phyloP scores from a whole-genome alignment of 2,329 filamentous ascomycete genomes.

The Stemphylium lycopersici region DNA sequence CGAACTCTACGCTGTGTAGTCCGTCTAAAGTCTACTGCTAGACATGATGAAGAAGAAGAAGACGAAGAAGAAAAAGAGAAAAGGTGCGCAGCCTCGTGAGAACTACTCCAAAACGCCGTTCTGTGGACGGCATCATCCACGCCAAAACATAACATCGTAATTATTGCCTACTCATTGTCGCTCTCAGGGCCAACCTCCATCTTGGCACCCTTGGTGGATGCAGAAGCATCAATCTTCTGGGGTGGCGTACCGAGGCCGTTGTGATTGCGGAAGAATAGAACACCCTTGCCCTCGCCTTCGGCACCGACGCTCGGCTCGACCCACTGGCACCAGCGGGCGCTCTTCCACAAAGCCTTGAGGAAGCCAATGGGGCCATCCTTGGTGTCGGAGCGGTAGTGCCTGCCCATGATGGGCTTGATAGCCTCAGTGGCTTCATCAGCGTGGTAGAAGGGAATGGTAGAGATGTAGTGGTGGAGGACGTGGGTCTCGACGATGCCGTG shows the following conservation, averaged over 20 bases:
- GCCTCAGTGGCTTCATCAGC: slow-evolving; percentile 93
- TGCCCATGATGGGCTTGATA: slow-evolving; percentile 93
- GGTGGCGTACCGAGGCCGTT: slow-evolving; percentile 76
- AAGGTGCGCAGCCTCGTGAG: slow-evolving; percentile 10
- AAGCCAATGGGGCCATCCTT: slow-evolving; percentile 79
- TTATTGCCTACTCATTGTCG: slow-evolving; percentile 36
- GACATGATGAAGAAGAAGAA: slow-evolving; percentile 21
- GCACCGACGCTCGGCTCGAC: slow-evolving; percentile 89
- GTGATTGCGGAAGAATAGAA: slow-evolving; percentile 93
- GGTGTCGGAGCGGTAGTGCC: slow-evolving; percentile 87
- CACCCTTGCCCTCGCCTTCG: slow-evolving; percentile 77
- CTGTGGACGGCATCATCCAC: slow-evolving; percentile 17
- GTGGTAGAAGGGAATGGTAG: slow-evolving; percentile 94
- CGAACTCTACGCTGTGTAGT: slow-evolving; percentile 13
- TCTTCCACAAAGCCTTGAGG: slow-evolving; percentile 80
- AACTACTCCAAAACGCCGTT: slow-evolving; percentile 29
- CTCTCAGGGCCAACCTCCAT: slow-evolving; percentile 44
- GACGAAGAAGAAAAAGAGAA: too few relatives aligned
- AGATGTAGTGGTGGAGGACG: slow-evolving; percentile 97
- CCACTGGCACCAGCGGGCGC: slow-evolving; percentile 90
- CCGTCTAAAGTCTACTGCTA: slow-evolving; percentile 22
- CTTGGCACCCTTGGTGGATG: slow-evolving; percentile 41
- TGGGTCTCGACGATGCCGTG: slow-evolving; percentile 98
- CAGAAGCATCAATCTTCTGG: slow-evolving; percentile 24
- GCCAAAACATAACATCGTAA: slow-evolving; percentile 25